Evolutionary conservation across 2,329 filamentous ascomycete species (phyloP).

Genomic region (Aureobasidium leucospermi): DNA sequence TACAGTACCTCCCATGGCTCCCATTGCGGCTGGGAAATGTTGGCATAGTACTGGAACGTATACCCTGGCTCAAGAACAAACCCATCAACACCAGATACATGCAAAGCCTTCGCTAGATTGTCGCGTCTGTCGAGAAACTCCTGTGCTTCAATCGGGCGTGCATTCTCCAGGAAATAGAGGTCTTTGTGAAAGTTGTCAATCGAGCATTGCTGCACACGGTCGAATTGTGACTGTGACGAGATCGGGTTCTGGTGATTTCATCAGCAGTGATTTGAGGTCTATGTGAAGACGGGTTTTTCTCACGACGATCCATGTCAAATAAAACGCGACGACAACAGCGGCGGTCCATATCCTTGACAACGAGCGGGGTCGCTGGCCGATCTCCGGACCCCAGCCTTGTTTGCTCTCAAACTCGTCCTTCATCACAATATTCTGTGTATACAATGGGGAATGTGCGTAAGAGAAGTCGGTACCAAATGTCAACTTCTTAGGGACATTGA

Average conservation of each 20-base stretch:
- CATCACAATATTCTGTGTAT: neutral
- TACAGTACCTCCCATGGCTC: slow-evolving; percentile 48
- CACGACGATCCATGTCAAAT: neutral
- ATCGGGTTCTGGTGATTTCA: neutral
- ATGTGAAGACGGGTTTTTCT: neutral
- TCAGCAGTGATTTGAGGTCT: neutral
- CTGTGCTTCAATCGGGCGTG: slow-evolving; percentile 39
- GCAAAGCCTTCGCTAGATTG: slow-evolving; percentile 50
- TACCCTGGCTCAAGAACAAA: slow-evolving; percentile 59
- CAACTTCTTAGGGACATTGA: no score
- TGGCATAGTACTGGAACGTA: slow-evolving; percentile 58
- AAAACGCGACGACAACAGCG: neutral
- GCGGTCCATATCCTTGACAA: neutral
- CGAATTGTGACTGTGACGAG: neutral
- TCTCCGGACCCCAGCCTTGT: no score
- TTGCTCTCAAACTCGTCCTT: no score
- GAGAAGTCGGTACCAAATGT: no score
- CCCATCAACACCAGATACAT: slow-evolving; percentile 45
- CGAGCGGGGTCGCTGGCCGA: neutral
- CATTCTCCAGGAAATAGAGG: slow-evolving; percentile 45
- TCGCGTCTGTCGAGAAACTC: slow-evolving; percentile 52
- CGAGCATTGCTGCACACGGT: slow-evolving; percentile 43
- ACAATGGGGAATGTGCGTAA: no score
- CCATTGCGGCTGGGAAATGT: slow-evolving; percentile 55
- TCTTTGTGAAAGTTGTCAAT: slow-evolving; percentile 45